phyloP scores from a whole-genome alignment of 176 grass and related monocot genomes.

The Phragmites australis region DNA sequence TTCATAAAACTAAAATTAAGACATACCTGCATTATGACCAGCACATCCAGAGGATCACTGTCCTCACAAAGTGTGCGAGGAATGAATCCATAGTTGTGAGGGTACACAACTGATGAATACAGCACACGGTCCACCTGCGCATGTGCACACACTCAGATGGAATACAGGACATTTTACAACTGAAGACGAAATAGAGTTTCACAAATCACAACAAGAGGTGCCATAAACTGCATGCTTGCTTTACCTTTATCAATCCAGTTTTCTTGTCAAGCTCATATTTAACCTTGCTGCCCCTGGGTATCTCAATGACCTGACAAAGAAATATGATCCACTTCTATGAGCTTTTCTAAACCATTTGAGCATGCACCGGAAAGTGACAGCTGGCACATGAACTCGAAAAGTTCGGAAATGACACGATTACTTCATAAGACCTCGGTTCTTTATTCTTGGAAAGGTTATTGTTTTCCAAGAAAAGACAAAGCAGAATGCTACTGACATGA shows the following conservation, averaged over 20 bases:
- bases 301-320: conserved; percentile 77
- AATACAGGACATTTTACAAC: not conserved
- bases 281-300: conserved; percentile 90
- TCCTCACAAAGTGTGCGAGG: conserved; percentile 97
- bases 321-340: not conserved
- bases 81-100: conserved; percentile 98
- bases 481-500: not conserved
- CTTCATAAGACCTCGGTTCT: not conserved
- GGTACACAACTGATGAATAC: conserved; percentile 96
- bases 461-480: not conserved
- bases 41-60: conserved; percentile 92
- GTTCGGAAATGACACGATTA: not conserved
- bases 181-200: not conserved
- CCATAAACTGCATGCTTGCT: not conserved
- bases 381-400: not conserved
- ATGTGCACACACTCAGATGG: not conserved
- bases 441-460: not conserved
- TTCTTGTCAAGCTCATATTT: conserved; percentile 99
- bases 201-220: not conserved
- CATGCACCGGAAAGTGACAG: not conserved
- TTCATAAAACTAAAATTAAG: not conserved
- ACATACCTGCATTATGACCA: conserved; percentile 96
- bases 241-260: conserved; percentile 92
- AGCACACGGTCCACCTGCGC: conserved; percentile 88
- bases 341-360: not conserved